A percentile compares a stretch with the other conserved stretches of the same genome.
These are phyloP conservation scores for Terfezia claveryi DNA, from an alignment of 495 filamentous ascomycete genomes.

Conservation along the genomic window DNA sequence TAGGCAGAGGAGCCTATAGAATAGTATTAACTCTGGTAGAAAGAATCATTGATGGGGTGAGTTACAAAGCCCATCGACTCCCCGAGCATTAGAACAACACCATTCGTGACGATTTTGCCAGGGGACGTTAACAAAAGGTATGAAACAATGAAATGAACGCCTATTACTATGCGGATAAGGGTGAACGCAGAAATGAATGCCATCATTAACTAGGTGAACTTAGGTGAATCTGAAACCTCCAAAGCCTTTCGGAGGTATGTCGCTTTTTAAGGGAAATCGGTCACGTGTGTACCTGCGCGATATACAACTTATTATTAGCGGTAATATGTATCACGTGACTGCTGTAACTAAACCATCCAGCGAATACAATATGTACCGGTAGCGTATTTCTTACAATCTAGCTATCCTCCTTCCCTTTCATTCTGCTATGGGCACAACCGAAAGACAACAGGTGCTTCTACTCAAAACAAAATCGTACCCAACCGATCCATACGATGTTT, in stretches of 20 bases:
- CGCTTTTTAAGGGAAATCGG: too few species aligned
- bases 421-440: too few species aligned
- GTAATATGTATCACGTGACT: too few species aligned
- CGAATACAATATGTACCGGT: too few species aligned
- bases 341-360: too few species aligned
- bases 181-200: constrained; percentile 7
- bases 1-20: constrained; percentile 7
- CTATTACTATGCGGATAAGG: constrained; percentile 10
- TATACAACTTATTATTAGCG: too few species aligned
- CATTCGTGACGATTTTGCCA: not conserved
- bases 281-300: too few species aligned
- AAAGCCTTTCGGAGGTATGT: too few species aligned
- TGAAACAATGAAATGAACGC: constrained; percentile 5
- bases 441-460: constrained; percentile 32
- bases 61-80: constrained; percentile 16
- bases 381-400: too few species aligned
- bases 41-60: constrained; percentile 2
- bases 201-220: too few species aligned
- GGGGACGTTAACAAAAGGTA: constrained; percentile 8
- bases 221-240: too few species aligned
- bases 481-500: constrained; percentile 55
- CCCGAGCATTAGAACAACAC: constrained; percentile 10
- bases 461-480: constrained; percentile 72
- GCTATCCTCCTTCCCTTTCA: too few species aligned
- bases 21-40: not conserved